Evolutionary conservation across 148 eudicot genomes (phyloP).

Genomic region (Vaccinium darrowii): DNA sequence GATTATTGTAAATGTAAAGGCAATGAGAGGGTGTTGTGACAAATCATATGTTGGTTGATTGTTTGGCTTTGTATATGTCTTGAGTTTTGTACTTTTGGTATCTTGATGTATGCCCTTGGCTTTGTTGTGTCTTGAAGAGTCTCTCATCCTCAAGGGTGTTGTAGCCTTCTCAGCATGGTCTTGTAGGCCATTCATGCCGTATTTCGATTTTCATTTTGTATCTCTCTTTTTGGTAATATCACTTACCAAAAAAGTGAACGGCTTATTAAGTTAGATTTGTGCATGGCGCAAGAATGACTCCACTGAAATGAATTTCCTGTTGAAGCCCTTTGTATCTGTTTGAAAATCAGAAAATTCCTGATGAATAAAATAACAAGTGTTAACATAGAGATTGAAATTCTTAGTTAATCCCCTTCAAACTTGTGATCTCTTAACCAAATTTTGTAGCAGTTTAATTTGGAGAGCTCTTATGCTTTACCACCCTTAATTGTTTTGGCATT

Average conservation of each 20-base stretch:
- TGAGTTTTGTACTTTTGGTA: neutral
- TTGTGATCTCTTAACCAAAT: neutral
- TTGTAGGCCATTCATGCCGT: neutral
- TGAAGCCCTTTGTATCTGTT: neutral
- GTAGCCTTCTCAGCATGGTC: neutral
- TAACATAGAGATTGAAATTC: neutral
- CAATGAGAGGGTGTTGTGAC: neutral
- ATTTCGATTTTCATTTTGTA: neutral
- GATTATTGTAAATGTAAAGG: neutral
- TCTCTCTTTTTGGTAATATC: neutral
- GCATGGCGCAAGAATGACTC: neutral
- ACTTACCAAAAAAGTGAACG: neutral
- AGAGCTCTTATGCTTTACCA: conserved; percentile 1
- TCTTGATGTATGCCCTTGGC: neutral
- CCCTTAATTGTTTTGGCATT: neutral
- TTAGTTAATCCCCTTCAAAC: neutral
- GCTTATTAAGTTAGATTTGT: neutral
- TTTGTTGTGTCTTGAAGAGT: neutral
- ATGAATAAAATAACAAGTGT: neutral
- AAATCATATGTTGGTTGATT: neutral
- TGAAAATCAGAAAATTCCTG: neutral
- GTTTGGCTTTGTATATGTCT: neutral
- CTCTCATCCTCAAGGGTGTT: neutral
- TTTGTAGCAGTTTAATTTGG: neutral
- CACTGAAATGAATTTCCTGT: neutral